phyloP scores from a whole-genome alignment of 179 eudicot species.

The Gypsophila paniculata region DNA sequence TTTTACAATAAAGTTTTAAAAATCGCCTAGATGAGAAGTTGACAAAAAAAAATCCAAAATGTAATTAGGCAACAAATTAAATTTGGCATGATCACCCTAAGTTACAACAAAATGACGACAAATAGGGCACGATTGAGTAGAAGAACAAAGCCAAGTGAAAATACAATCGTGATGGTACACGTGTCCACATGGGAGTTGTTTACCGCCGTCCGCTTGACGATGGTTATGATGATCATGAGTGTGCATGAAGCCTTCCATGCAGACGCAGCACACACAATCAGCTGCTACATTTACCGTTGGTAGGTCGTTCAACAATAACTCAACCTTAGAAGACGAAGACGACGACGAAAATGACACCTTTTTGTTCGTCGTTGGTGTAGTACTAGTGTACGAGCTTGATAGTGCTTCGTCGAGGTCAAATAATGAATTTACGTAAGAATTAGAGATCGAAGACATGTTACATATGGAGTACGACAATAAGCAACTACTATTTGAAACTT shows the following conservation, averaged over 20 bases:
- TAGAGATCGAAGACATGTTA: conserved; percentile 7
- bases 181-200: conserved; percentile 30
- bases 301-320: conserved; percentile 12
- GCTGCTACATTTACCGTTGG: conserved; percentile 14
- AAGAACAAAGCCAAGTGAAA: conserved; percentile 26
- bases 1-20: too few species aligned
- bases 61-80: background rate
- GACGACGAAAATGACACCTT: conserved; percentile 9
- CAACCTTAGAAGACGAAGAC: background rate
- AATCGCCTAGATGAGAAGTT: too few species aligned
- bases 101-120: conserved; percentile 22
- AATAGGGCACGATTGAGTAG: conserved; percentile 29
- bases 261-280: conserved; percentile 31
- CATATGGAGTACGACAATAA: too few species aligned
- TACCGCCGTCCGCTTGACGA: conserved; percentile 3
- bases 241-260: conserved; percentile 28
- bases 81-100: background rate
- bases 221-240: background rate
- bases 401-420: conserved; percentile 37
- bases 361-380: conserved; percentile 8
- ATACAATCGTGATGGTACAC: conserved; percentile 37
- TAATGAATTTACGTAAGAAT: background rate
- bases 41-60: background rate
- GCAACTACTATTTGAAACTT: too few species aligned
- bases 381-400: background rate